These are phyloP conservation scores for Suhomyces bokatorum DNA, from an alignment of 1,139 yeast genomes.

Conservation along the genomic window DNA sequence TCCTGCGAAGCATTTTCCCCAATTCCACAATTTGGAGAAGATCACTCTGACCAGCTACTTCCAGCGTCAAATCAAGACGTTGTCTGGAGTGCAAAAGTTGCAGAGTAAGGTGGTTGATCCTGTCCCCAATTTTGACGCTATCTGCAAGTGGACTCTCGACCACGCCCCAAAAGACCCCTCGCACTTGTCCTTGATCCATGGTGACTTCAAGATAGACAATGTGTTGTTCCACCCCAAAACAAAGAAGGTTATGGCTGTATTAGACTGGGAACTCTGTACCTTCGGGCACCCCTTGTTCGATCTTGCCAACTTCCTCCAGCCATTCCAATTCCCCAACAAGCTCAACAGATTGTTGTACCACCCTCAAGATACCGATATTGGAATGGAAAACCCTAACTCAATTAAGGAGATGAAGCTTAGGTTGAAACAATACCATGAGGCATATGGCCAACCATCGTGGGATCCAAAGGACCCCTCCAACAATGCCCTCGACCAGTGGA, in stretches of 20 bases:
- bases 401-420: conserved; percentile 23
- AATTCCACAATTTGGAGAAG: conserved; percentile 34
- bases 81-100: conserved; percentile 47
- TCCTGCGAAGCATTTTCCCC: conserved; percentile 50
- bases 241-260: conserved; percentile 53
- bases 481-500: conserved; percentile 50
- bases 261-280: conserved; percentile 73
- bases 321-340: conserved; percentile 49
- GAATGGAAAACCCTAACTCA: conserved; percentile 37
- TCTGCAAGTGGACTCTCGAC: conserved; percentile 43
- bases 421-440: conserved; percentile 29
- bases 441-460: conserved; percentile 37
- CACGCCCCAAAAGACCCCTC: conserved; percentile 52
- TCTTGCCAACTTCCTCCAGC: conserved; percentile 60
- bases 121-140: conserved; percentile 50
- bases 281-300: conserved; percentile 69
- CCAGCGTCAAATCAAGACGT: conserved; percentile 55
- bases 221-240: conserved; percentile 54
- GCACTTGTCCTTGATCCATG: conserved; percentile 55
- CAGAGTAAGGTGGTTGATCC: conserved; percentile 54
- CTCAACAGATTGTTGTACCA: conserved; percentile 31
- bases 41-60: conserved; percentile 43
- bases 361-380: conserved; percentile 36
- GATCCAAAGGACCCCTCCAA: conserved; percentile 33
- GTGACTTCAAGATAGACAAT: conserved; percentile 70